A percentile compares a stretch with the other conserved stretches of the same genome.
These are phyloP conservation scores for Ophiostoma montium DNA, from an alignment of 2,329 filamentous ascomycete genomes.

Conservation along the genomic window DNA sequence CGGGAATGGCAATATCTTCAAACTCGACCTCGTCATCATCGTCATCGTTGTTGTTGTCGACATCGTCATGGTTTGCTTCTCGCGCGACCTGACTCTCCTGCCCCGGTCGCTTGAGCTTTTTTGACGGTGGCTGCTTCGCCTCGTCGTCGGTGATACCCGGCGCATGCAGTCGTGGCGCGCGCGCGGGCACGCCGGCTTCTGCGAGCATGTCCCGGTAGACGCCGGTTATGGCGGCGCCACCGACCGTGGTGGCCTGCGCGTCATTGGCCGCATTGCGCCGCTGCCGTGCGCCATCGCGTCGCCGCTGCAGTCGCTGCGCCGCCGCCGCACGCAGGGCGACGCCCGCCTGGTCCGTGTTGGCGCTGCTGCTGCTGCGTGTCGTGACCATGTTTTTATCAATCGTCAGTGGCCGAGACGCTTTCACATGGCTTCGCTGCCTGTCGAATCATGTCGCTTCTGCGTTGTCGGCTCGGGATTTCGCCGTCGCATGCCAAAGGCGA, in stretches of 20 bases:
- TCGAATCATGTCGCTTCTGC: not conserved
- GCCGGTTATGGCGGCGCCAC: not conserved
- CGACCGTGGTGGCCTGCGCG: not conserved
- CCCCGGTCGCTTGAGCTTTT: slow-evolving; percentile 14
- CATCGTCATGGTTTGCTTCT: slow-evolving; percentile 4
- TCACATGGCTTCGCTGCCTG: not conserved
- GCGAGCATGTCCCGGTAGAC: slow-evolving; percentile 13
- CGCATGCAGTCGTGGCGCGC: not conserved
- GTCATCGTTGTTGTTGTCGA: slow-evolving; percentile 6
- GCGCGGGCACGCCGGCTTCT: slow-evolving; percentile 10
- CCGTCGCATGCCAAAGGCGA: not conserved
- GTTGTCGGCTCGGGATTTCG: not conserved
- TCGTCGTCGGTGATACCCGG: not conserved
- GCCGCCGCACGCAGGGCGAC: slow-evolving; percentile 7
- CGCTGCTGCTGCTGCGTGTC: slow-evolving; percentile 6
- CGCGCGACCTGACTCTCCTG: slow-evolving; percentile 3
- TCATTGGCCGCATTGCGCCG: not conserved
- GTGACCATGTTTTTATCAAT: slow-evolving; percentile 6
- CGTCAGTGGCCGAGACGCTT: too few species aligned
- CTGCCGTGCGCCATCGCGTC: not conserved
- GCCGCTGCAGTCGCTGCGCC: slow-evolving; percentile 3
- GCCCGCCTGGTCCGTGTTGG: slow-evolving; percentile 1
- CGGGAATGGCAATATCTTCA: slow-evolving; percentile 14
- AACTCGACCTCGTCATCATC: slow-evolving; percentile 14
- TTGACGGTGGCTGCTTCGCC: slow-evolving; percentile 9